Conservation (phyloP, 129 eudicot species). For the Erigeron canadensis region DNA sequence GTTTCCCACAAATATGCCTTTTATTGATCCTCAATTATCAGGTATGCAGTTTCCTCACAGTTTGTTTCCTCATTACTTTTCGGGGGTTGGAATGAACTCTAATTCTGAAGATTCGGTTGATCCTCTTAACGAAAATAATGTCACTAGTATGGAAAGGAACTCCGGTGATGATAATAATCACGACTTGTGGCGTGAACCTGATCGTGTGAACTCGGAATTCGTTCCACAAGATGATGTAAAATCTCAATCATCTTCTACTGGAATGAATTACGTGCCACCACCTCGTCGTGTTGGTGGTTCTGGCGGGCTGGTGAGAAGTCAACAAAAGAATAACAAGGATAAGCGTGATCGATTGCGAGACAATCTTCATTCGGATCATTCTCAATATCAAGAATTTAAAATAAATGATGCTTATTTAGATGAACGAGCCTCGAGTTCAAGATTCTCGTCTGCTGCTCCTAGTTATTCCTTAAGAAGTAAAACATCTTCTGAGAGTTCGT, state of each 20-base stretch:
- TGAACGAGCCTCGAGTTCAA: constrained; percentile 61
- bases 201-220: constrained; percentile 46
- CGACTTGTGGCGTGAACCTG: no score
- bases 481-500: constrained; percentile 87
- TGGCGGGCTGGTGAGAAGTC: constrained; percentile 46
- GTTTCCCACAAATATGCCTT: constrained; percentile 57
- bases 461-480: constrained; percentile 71
- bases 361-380: no score
- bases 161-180: constrained; percentile 45
- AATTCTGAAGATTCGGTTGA: constrained; percentile 49
- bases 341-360: constrained; percentile 50
- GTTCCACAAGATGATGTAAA: constrained; percentile 41
- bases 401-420: constrained; percentile 39
- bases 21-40: constrained; percentile 58
- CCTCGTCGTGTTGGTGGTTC: constrained; percentile 48
- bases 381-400: no score
- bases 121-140: constrained; percentile 35
- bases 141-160: constrained; percentile 40
- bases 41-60: constrained; percentile 66
- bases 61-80: constrained; percentile 63
- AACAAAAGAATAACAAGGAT: constrained; percentile 51
- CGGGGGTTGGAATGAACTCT: constrained; percentile 52
- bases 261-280: constrained; percentile 50
- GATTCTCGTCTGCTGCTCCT: constrained; percentile 74
- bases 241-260: constrained; percentile 30